Base-by-base conservation (phyloP, 2,329 filamentous ascomycete genomes). In the Colletotrichum chlorophyti region DNA sequence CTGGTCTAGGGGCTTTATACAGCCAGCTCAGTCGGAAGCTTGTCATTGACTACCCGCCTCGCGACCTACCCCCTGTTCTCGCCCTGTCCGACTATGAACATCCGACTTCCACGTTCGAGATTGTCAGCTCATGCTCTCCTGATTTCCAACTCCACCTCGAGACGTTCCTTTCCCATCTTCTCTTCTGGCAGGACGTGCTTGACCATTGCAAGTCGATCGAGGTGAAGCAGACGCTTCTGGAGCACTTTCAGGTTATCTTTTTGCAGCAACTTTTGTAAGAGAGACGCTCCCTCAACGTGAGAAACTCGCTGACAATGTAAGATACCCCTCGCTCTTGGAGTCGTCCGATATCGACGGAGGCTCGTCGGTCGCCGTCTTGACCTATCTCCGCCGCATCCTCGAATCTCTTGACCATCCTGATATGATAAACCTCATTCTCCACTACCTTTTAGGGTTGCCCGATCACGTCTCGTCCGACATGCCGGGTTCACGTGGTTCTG, bases 131-230 rank as follows among this genome's bases (percentile, higher is more conserved):
- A 45, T 88, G 90, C 70, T 87, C 89, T 3, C 79, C 83, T 1
- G 86, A 92, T 58, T 93, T 96, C 62, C 90, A 91, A 67, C 84
- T 87, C n/a, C 91, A 97, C 66, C 85, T 98, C 68, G 88, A 94
- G 52, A 96, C 93, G 0, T 99, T 99, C 68, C 81, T 99, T 37
- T 97, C 95, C 1, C 96, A 98, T 70, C 82, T 99, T 45, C 80
- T 96, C 6, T 99, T 99, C 70, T 99, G 95, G 95, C 95, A 99
- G 75, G 95, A 99, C 72, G 93, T 97, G 29, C 79, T 99, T 60
- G 95, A 98, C 71, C 94, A 98, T 74, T 99, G 95, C 76, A 87
- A 88, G 67, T 98, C 94, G 4, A 81, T 88, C 1, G 94, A 98
- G 70, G 92, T 99, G 65, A 95, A 94, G 71, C 91, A 91, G 64